Evolutionary conservation across 495 filamentous ascomycete genomes (phyloP).

Genomic region (Podospora comata): DNA sequence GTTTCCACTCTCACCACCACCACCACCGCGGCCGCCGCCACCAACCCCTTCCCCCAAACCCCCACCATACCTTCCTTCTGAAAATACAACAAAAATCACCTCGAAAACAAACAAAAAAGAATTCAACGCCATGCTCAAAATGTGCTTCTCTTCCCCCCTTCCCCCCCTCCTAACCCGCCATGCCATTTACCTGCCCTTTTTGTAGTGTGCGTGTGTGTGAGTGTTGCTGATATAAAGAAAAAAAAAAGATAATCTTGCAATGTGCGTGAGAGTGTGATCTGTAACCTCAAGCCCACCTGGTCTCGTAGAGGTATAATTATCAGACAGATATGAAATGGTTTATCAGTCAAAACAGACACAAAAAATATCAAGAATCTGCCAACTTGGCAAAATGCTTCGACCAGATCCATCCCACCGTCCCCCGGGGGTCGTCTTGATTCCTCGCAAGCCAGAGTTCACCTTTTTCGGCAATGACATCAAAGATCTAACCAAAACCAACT

Average conservation of each 20-base stretch:
- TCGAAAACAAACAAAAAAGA: constrained; percentile 1
- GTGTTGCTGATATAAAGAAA: constrained; percentile 12
- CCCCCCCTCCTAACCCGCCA: neutral
- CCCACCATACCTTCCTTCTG: neutral
- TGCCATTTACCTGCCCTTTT: neutral
- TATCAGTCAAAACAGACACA: too few relatives aligned
- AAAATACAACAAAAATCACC: neutral
- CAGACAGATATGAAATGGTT: too few relatives aligned
- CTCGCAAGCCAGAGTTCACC: constrained; percentile 96
- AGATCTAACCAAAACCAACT: constrained; percentile 49
- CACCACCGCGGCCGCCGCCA: neutral
- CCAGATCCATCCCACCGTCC: constrained; percentile 96
- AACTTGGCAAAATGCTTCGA: constrained; percentile 92
- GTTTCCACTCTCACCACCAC: neutral
- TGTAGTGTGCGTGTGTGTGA: constrained; percentile 5
- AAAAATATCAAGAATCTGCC: constrained; percentile 46
- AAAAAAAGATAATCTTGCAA: neutral
- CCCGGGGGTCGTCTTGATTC: constrained; percentile 84
- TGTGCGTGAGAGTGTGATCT: too few relatives aligned
- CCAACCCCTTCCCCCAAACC: neutral
- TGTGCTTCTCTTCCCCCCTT: neutral
- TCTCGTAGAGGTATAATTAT: too few relatives aligned
- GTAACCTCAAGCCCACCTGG: too few relatives aligned
- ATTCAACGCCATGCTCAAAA: neutral
- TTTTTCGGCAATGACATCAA: constrained; percentile 89